Conservation (phyloP, 768 basidiomycete species). For the Naganishia onofrii region DNA sequence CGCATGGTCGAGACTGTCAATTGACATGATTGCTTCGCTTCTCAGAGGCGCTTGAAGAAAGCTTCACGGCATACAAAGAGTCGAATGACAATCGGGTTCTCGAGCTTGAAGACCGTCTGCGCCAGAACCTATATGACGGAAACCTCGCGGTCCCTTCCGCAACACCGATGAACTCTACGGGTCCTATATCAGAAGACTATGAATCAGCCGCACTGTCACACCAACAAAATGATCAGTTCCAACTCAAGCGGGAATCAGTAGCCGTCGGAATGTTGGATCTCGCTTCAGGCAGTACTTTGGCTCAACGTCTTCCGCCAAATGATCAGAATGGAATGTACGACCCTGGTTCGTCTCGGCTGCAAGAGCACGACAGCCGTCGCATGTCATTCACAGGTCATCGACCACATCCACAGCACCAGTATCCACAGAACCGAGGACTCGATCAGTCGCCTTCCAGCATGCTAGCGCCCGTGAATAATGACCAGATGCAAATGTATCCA, state of each 20-base stretch:
- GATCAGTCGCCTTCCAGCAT: slow-evolving; percentile 11
- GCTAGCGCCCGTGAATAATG: neutral
- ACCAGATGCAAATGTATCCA: slow-evolving; percentile 8
- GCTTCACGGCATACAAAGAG: slow-evolving; percentile 14
- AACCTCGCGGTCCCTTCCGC: neutral
- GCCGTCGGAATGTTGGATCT: slow-evolving; percentile 19
- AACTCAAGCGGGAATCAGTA: slow-evolving; percentile 11
- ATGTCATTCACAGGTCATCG: slow-evolving; percentile 8
- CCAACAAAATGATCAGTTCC: neutral
- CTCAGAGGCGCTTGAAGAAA: slow-evolving; percentile 21
- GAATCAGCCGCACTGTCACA: neutral
- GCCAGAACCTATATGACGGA: neutral
- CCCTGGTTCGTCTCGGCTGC: neutral
- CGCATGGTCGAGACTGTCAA: neutral
- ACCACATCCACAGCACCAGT: neutral
- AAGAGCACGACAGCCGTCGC: neutral
- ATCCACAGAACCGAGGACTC: neutral
- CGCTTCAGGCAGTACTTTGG: neutral
- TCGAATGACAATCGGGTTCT: slow-evolving; percentile 36
- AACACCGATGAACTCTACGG: neutral
- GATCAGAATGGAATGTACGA: neutral
- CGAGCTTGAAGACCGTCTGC: slow-evolving; percentile 39
- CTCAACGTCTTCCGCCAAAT: neutral
- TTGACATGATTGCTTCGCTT: neutral
- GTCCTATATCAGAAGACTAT: neutral